Conservation (phyloP, 371 early-diverging fungal genomes). For the Vairimorpha apis region DNA sequence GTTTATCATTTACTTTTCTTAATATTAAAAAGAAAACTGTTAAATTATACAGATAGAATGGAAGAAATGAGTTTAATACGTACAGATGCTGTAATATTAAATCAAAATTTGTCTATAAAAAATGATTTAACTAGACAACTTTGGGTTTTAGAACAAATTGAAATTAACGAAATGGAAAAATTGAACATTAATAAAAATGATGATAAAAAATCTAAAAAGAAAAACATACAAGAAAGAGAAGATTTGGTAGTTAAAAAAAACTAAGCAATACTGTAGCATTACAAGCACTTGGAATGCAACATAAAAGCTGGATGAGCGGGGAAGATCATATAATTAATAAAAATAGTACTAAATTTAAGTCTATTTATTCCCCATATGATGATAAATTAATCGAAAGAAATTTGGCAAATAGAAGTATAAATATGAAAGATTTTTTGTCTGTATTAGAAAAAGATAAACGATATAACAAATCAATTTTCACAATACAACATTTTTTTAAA, state of each 20-base stretch:
- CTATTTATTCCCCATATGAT: slow-evolving; percentile 59
- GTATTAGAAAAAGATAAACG: slow-evolving; percentile 62
- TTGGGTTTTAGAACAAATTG: slow-evolving; percentile 63
- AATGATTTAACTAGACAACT: slow-evolving; percentile 64
- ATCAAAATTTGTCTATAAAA: slow-evolving; percentile 55
- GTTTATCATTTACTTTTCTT: slow-evolving; percentile 54
- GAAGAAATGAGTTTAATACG: slow-evolving; percentile 56
- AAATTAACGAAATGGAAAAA: slow-evolving; percentile 60
- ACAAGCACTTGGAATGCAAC: slow-evolving; percentile 63
- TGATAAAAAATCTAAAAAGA: slow-evolving; percentile 60
- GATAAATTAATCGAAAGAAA: slow-evolving; percentile 59
- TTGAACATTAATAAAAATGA: slow-evolving; percentile 56
- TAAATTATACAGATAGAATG: slow-evolving; percentile 61
- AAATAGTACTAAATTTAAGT: slow-evolving; percentile 56
- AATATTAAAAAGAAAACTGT: slow-evolving; percentile 59
- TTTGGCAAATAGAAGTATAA: slow-evolving; percentile 52
- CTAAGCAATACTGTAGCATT: slow-evolving; percentile 63
- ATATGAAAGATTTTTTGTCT: slow-evolving; percentile 62
- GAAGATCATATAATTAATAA: slow-evolving; percentile 35
- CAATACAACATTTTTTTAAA: slow-evolving; percentile 61
- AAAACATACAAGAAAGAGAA: slow-evolving; percentile 63
- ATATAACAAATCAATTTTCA: slow-evolving; percentile 64
- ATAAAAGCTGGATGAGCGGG: slow-evolving; percentile 61
- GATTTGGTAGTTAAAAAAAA: slow-evolving; percentile 63
- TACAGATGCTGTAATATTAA: slow-evolving; percentile 45